Conservation (phyloP, 257 asterid genomes). For the Ehretia macrophylla region DNA sequence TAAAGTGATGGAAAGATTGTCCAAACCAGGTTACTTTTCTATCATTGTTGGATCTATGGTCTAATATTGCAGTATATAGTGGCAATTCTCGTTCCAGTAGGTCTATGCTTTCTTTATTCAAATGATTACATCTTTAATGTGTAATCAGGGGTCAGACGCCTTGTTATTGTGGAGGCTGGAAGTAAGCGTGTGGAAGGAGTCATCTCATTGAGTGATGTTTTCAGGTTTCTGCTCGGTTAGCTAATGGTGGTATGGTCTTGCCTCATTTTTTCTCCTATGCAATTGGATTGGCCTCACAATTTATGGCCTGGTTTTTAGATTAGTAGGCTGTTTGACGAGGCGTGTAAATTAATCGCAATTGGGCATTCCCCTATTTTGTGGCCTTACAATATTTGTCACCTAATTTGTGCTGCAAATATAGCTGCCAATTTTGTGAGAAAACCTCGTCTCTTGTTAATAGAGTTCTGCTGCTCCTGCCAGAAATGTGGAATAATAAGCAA, state of each 20-base stretch:
- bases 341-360: constrained; percentile 23
- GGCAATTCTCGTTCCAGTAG: too few relatives aligned
- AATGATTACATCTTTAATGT: too few relatives aligned
- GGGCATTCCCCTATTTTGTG: constrained; percentile 3
- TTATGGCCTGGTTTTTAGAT: constrained; percentile 38
- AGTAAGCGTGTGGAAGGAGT: constrained; percentile 92
- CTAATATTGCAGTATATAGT: too few relatives aligned
- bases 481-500: too few relatives aligned
- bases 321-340: constrained; percentile 28
- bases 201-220: constrained; percentile 60
- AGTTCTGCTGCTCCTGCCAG: too few relatives aligned
- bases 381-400: constrained; percentile 14
- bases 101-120: too few relatives aligned
- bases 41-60: too few relatives aligned
- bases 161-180: constrained; percentile 88
- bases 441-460: too few relatives aligned
- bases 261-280: constrained; percentile 11
- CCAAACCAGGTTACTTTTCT: constrained; percentile 64
- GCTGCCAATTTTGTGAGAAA: constrained; percentile 22
- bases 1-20: constrained; percentile 70
- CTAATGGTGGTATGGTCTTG: constrained; percentile 7
- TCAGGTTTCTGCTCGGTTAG: constrained; percentile 67
- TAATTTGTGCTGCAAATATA: constrained; percentile 18
- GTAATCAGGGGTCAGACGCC: constrained; percentile 73
- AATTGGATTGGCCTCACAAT: constrained; percentile 34